Evolutionary conservation across 2,329 filamentous ascomycete species (phyloP).

Genomic region (Calcarisporium arbuscula): DNA sequence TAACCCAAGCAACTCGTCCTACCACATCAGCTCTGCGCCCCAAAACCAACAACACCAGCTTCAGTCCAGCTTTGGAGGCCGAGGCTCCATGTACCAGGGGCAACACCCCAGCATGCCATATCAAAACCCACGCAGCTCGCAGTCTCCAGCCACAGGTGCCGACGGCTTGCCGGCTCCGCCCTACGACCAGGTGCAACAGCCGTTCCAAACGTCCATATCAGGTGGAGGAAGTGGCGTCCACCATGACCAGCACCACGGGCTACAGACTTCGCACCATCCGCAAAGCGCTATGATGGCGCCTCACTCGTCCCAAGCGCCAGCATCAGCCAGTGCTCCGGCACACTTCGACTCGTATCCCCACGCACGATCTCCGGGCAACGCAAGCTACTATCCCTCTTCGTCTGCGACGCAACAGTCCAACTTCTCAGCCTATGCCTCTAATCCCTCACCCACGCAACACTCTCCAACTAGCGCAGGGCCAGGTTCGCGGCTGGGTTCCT

Average conservation of each 20-base stretch:
- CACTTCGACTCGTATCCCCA: conserved; percentile 51
- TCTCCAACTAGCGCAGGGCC: conserved; percentile 38
- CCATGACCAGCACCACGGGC: conserved; percentile 23
- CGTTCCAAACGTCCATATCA: conserved; percentile 56
- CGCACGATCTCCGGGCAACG: conserved; percentile 47
- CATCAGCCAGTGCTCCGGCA: conserved; percentile 46
- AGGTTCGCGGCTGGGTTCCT: conserved; percentile 30
- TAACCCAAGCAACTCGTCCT: conserved; percentile 40
- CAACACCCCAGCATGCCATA: conserved; percentile 43
- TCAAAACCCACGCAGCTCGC: conserved; percentile 26
- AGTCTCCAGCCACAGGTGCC: conserved; percentile 45
- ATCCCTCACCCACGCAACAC: conserved; percentile 32
- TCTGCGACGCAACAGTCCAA: conserved; percentile 40
- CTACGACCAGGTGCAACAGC: conserved; percentile 60
- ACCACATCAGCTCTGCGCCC: conserved; percentile 45
- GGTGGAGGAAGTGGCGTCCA: conserved; percentile 35
- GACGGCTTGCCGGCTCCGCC: conserved; percentile 61
- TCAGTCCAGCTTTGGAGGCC: conserved; percentile 21
- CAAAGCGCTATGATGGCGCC: conserved; percentile 18
- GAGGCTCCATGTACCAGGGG: conserved; percentile 35
- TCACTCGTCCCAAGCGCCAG: conserved; percentile 36
- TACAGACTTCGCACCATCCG: conserved; percentile 23
- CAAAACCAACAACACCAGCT: conserved; percentile 21
- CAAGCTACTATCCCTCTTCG: conserved; percentile 54
- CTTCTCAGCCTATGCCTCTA: conserved; percentile 37